A percentile compares a stretch with the other conserved stretches of the same genome.
phyloP scores from a whole-genome alignment of 306 rosid species.

The Gastrolobium villosum region DNA sequence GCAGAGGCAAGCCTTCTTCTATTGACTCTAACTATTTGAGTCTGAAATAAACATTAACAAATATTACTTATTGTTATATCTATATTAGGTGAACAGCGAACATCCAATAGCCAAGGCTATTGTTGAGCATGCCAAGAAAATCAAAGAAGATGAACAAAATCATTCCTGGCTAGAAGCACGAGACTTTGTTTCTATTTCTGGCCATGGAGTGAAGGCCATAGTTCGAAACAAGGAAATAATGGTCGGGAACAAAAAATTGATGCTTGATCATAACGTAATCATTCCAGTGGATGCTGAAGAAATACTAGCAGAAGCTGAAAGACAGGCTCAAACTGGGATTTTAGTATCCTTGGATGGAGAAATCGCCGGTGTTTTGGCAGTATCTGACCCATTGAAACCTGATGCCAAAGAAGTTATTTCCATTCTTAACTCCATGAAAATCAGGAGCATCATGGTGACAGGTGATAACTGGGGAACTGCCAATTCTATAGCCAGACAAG shows the following conservation, averaged over 20 bases:
- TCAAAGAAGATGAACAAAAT: constrained; percentile 59
- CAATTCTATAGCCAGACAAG: constrained; percentile 81
- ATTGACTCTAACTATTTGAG: not conserved
- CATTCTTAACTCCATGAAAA: constrained; percentile 80
- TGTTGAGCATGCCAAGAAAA: constrained; percentile 74
- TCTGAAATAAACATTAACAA: not conserved
- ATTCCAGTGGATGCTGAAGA: constrained; percentile 68
- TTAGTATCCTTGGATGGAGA: constrained; percentile 67
- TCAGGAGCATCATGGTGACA: constrained; percentile 80
- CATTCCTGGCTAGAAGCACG: constrained; percentile 71
- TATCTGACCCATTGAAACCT: constrained; percentile 87
- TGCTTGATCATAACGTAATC: constrained; percentile 59
- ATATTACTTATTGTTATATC: constrained; percentile 1
- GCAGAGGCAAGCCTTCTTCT: constrained; percentile 64
- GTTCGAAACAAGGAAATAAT: constrained; percentile 65
- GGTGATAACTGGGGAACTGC: constrained; percentile 98
- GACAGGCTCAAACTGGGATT: constrained; percentile 76
- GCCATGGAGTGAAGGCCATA: constrained; percentile 80
- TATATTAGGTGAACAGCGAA: constrained; percentile 83
- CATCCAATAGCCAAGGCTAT: constrained; percentile 89
- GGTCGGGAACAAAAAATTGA: constrained; percentile 82
- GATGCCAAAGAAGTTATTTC: constrained; percentile 72
- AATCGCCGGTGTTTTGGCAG: constrained; percentile 71
- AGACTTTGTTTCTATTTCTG: constrained; percentile 73
- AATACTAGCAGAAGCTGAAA: constrained; percentile 71